Evolutionary conservation across 495 filamentous ascomycete species (phyloP).

Genomic region (Paragyromitra xinjiangensis): DNA sequence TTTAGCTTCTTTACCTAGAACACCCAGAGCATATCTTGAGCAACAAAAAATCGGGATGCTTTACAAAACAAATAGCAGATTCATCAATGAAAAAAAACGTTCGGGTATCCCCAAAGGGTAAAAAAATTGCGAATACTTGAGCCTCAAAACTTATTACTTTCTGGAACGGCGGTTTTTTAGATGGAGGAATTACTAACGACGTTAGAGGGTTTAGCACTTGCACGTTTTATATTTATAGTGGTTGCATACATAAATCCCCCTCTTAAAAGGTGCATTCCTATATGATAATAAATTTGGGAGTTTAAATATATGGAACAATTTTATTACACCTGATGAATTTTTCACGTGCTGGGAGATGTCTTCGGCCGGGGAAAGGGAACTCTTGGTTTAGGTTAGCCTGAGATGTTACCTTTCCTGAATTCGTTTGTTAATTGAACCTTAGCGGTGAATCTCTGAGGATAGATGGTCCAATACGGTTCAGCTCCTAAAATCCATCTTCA

Average conservation of each 20-base stretch:
- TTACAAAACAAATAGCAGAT: neutral
- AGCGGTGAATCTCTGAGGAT: neutral
- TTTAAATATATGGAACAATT: neutral
- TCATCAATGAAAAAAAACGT: neutral
- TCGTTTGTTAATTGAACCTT: neutral
- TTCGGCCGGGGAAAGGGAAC: neutral
- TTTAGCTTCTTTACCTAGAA: neutral
- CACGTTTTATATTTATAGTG: neutral
- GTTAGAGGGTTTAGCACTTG: neutral
- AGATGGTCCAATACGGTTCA: constrained; percentile 1
- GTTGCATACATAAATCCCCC: neutral
- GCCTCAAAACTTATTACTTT: neutral
- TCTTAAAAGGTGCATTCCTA: neutral
- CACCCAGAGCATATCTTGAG: neutral
- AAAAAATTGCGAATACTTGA: neutral
- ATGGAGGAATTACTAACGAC: too few species aligned
- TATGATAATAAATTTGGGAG: neutral
- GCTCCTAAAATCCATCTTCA: neutral
- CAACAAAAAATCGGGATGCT: neutral
- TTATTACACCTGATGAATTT: neutral
- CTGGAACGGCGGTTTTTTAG: neutral
- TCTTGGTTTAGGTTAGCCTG: neutral
- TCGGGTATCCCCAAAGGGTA: neutral
- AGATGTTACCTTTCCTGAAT: neutral
- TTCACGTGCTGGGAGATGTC: neutral